Base-by-base conservation (phyloP, 2,329 filamentous ascomycete species). In the Calonectria naviculata region DNA sequence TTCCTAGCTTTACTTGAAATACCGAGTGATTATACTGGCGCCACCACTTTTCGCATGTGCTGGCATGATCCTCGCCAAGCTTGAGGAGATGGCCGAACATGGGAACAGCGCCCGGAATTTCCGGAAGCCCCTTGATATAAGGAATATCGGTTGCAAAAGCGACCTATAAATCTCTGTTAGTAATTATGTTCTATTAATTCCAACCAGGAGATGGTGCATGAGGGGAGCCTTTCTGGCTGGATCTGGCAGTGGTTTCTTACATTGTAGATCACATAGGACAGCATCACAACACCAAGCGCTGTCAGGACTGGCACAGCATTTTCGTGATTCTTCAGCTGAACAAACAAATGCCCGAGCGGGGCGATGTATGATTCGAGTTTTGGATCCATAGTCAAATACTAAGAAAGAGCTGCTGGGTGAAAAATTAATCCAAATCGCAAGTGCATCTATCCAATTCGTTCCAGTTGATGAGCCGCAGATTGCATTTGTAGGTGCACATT, bases 1-100 rank as follows among this genome's bases (percentile, higher is more conserved):
- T 89, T 13, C 87, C 87, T 1, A 89, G 82, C 17, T 84, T 83
- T 64, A 93, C 85, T 49, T 73, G 71, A 31, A 73, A 73, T 0
- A 73, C 60, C 3, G 71, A 85, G 12, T 84, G 76, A 5, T 82
- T 80, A 74, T 88, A 87, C 76, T 86, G 78, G 19, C 82, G 81
- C 85, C 85, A 87, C 85, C 86, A 88, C 65, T 82, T 82, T 70
- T 87, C 87, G 66, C 87, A 89, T 2, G 84, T 80, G 10, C 84
- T 87, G 24, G 88, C 87, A 78, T 89, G 88, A 73, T 89, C 87
- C 4, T 88, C 86, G 19, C 88, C 87, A 2, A 89, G 84, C 29
- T 84, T 81, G 7, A 87, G 82, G 4, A 89, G 83, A 78, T 89
- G 87, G 1, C 87, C 87, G 26, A 84, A 83, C 12, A 89, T 80